Evolutionary conservation across 352 stramenopile species (phyloP), one percentile per base, ranked within the genome.

Genomic region (Phytophthora pisi): DNA sequence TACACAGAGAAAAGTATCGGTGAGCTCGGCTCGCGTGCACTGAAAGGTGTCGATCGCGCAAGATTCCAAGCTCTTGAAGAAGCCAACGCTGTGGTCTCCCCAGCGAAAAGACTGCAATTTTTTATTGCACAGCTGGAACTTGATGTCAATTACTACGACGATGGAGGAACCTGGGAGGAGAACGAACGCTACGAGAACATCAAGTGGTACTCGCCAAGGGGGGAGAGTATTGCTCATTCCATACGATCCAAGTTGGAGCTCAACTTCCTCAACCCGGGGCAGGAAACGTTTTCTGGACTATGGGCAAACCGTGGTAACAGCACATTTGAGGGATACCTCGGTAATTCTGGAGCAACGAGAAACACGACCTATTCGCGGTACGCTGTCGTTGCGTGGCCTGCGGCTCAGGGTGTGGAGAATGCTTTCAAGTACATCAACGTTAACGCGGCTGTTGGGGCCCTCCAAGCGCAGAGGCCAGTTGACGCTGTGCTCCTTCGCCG

Each of bases 291-390:
- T 16, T 40, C 49, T 9, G 34, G 58, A 3, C 10, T 72, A 3
- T 72, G 65, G 65, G 51, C 34, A 11, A 23, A 51, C 3, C 50
- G 52, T 15, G 58, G 65, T 5, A 67, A 50, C 9, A 68, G 54
- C 28, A 72, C 49, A 1, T 67, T 59, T 31, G 51, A 71, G 34
- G 65, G 65, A 4, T 72, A 67, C 18, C 52, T 63, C 8, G 64
- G 64, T 11, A 72, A 72, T 31, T 58, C 66, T 30, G 52, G 64
- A 3, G 36, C 57, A 1, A 72, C 57, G n/a, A 67, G 55, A 47
- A 64, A 54, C 7, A 72, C 58, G 5, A 59, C 52, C 24, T 72
- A 63, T 53, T 63, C 52, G 15, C 57, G 54, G n/a, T 64, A 50
- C 57, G 57, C 31, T 11, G 24, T 64, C 10, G 42, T 64, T 28